Evolutionary conservation across 169 alveolate species (phyloP).

Genomic region (Plasmodium gallinaceum): DNA sequence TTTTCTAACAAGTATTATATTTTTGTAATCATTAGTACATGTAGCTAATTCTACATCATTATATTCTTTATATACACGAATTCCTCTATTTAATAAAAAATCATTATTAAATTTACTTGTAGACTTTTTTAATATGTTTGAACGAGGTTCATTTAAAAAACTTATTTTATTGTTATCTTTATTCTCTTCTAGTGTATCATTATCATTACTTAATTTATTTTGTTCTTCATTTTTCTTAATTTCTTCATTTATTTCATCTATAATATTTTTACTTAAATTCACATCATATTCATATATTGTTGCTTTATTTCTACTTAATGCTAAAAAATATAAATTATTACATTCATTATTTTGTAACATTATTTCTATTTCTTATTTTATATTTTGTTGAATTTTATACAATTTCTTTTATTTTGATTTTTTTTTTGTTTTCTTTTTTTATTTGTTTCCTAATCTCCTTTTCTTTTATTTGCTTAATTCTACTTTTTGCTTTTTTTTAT

Average conservation of each 20-base stretch:
- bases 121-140: slow-evolving; percentile 10
- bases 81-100: slow-evolving; percentile 51
- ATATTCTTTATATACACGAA: slow-evolving; percentile 38
- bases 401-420: not conserved
- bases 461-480: not conserved
- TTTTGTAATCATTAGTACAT: slow-evolving; percentile 64
- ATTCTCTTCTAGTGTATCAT: not conserved
- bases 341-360: slow-evolving; percentile 10
- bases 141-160: not conserved
- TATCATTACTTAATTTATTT: not conserved
- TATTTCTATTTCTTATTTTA: not conserved
- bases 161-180: not conserved
- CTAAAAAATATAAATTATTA: slow-evolving; percentile 41
- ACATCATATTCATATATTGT: slow-evolving; percentile 55
- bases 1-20: slow-evolving; percentile 50
- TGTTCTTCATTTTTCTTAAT: slow-evolving; percentile 27
- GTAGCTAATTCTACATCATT: slow-evolving; percentile 56
- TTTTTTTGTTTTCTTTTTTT: not conserved
- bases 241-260: slow-evolving; percentile 52
- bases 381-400: not conserved
- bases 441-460: too few relatives aligned
- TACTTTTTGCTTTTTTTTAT: not conserved
- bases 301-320: slow-evolving; percentile 56
- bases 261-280: slow-evolving; percentile 23
- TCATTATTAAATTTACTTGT: slow-evolving; percentile 45